phyloP scores from a whole-genome alignment of 2,329 filamentous ascomycete genomes.

The Hirsutella thompsonii region DNA sequence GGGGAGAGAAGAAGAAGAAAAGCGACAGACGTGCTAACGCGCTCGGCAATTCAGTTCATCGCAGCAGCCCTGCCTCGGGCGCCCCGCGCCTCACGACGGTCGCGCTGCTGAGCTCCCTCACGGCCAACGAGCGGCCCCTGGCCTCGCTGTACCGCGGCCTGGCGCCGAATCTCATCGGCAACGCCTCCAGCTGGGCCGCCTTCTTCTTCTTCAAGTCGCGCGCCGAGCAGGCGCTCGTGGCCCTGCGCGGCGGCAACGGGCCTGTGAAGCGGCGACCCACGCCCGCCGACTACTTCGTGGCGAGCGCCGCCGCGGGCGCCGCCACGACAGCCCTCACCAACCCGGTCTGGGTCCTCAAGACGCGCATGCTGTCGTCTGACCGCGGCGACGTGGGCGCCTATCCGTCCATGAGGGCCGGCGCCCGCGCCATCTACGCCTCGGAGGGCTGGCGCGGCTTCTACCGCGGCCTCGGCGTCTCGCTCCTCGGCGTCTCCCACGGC shows the following conservation, averaged over 20 bases:
- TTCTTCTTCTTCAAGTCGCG: constrained; percentile 73
- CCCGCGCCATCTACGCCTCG: constrained; percentile 47
- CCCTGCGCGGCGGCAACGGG: constrained; percentile 7
- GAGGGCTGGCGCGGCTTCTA: constrained; percentile 80
- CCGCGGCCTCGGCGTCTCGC: constrained; percentile 67
- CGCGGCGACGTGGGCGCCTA: constrained; percentile 66
- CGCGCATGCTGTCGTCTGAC: constrained; percentile 85
- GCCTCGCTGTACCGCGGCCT: constrained; percentile 78
- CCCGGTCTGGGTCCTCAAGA: constrained; percentile 97
- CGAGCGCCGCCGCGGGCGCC: constrained; percentile 58
- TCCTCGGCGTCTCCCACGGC: constrained; percentile 82
- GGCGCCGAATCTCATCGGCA: constrained; percentile 81
- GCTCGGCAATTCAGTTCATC: constrained; percentile 21
- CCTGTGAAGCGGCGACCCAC: constrained; percentile 11
- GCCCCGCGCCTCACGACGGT: constrained; percentile 31
- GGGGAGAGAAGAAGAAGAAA: too few relatives aligned
- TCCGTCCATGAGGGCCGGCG: constrained; percentile 60
- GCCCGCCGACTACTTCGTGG: constrained; percentile 65
- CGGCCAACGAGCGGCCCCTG: constrained; percentile 39
- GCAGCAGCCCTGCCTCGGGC: constrained; percentile 24
- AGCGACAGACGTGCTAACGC: too few relatives aligned
- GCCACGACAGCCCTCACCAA: constrained; percentile 78
- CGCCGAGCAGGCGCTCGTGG: constrained; percentile 33
- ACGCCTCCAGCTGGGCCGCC: constrained; percentile 77
- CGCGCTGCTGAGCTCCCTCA: constrained; percentile 37